phyloP scores from a whole-genome alignment of 75 land plant species.

The Isoetes taiwanensis region DNA sequence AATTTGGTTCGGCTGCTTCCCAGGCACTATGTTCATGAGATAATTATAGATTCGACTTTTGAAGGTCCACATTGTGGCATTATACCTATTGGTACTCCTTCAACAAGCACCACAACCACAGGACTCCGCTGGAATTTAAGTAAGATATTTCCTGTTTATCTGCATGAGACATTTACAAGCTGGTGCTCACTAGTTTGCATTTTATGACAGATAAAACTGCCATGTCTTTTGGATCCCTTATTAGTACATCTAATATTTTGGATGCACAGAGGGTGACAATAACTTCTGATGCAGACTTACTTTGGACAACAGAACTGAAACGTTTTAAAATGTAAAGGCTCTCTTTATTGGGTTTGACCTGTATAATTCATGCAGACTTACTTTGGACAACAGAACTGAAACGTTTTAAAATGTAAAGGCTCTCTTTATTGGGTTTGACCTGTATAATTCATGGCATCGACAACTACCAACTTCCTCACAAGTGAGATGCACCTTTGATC shows the following conservation, averaged over 20 bases:
- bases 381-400: slow-evolving; percentile 90
- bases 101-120: slow-evolving; percentile 63
- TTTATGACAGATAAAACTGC: slow-evolving; percentile 50
- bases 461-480: no score
- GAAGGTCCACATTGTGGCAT: slow-evolving; percentile 97
- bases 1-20: slow-evolving; percentile 71
- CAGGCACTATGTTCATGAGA: slow-evolving; percentile 46
- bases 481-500: no score
- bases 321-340: no score
- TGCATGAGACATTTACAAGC: background rate
- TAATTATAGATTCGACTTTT: slow-evolving; percentile 41
- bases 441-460: no score
- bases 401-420: no score
- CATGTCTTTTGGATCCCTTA: slow-evolving; percentile 68
- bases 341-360: no score
- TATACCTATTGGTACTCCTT: slow-evolving; percentile 62
- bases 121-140: slow-evolving; percentile 91
- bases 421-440: no score
- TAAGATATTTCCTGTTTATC: slow-evolving; percentile 22
- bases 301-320: slow-evolving; percentile 92
- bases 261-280: slow-evolving; percentile 51
- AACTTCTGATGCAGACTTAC: slow-evolving; percentile 71
- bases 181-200: no score
- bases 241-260: slow-evolving; percentile 70
- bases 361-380: no score